These are phyloP conservation scores for Effrenium voratum DNA, from an alignment of 73 alveolate species.

Conservation along the genomic window DNA sequence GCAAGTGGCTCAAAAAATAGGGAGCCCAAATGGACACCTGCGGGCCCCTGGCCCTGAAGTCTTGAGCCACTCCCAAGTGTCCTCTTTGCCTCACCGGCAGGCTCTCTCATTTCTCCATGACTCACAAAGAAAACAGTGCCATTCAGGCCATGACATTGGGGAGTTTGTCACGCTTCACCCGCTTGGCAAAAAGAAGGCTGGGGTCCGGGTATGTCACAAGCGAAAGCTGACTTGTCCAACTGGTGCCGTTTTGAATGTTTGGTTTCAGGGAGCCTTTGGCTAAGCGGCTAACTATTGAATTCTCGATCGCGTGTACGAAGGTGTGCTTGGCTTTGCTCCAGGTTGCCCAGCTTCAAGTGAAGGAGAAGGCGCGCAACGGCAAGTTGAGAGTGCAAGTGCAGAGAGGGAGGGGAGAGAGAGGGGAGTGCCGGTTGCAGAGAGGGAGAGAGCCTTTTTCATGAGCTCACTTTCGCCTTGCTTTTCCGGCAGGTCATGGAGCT, in stretches of 20 bases:
- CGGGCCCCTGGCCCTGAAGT: too few relatives aligned
- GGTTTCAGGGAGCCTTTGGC: too few relatives aligned
- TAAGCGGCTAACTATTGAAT: too few relatives aligned
- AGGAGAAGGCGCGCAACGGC: conserved; percentile 88
- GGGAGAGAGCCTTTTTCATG: not conserved
- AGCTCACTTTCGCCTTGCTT: not conserved
- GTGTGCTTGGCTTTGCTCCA: not conserved
- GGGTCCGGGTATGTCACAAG: not conserved
- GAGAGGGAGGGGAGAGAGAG: not conserved
- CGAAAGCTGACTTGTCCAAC: not conserved
- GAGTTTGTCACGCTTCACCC: conserved; percentile 91
- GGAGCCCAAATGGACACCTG: too few relatives aligned
- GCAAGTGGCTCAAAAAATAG: too few relatives aligned
- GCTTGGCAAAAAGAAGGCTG: conserved; percentile 73
- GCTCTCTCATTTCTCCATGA: not conserved
- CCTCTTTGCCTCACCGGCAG: not conserved
- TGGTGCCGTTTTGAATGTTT: not conserved
- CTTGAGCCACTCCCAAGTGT: too few relatives aligned
- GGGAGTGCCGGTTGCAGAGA: not conserved
- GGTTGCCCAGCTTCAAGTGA: conserved; percentile 92
- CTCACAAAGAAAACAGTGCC: not conserved
- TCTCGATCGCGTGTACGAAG: too few relatives aligned
- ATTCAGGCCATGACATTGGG: conserved; percentile 82
- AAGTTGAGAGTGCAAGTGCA: too few relatives aligned
- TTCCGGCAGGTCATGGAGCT: conserved; percentile 72